Evolutionary conservation across 1,284 basidiomycete genomes (phyloP).

Genomic region (Ustilago curta): DNA sequence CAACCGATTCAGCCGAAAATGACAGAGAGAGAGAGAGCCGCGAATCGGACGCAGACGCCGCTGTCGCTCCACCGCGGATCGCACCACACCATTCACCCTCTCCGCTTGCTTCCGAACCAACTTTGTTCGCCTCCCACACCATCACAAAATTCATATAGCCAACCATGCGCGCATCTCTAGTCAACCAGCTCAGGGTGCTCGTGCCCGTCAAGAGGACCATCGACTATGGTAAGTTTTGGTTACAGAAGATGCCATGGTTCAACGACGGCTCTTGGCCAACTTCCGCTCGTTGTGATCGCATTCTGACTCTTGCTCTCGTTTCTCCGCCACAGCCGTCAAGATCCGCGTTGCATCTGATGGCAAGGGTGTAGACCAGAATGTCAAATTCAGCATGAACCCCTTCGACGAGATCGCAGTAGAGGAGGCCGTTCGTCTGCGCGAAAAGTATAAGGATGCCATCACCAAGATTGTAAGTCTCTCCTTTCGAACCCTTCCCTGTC

Average conservation of each 20-base stretch:
- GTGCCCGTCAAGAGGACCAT: slow-evolving; percentile 69
- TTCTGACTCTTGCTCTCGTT: not conserved
- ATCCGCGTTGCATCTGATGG: slow-evolving; percentile 68
- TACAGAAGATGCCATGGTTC: not conserved
- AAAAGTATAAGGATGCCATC: slow-evolving; percentile 76
- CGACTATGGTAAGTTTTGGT: slow-evolving; percentile 62
- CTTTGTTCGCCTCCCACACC: slow-evolving; percentile 7
- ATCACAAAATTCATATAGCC: not conserved
- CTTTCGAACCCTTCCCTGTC: not conserved
- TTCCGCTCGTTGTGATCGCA: not conserved
- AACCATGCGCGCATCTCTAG: slow-evolving; percentile 64
- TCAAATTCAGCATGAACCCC: slow-evolving; percentile 72
- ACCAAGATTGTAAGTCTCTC: slow-evolving; percentile 62
- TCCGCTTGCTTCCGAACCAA: not conserved
- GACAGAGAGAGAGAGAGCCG: not conserved
- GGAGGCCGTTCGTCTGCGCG: slow-evolving; percentile 92
- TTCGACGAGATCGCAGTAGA: slow-evolving; percentile 80
- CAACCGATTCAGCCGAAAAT: slow-evolving; percentile 46
- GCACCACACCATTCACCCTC: not conserved
- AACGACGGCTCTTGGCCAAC: not conserved
- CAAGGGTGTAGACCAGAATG: slow-evolving; percentile 68
- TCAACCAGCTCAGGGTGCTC: slow-evolving; percentile 66
- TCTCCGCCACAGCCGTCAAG: slow-evolving; percentile 62
- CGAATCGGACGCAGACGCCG: slow-evolving; percentile 1
- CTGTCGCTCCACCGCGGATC: slow-evolving; percentile 19